Evolutionary conservation across 1,139 yeast species (phyloP), one percentile per base, ranked within the genome.

Genomic region (Sugiyamaella xylanicola): DNA sequence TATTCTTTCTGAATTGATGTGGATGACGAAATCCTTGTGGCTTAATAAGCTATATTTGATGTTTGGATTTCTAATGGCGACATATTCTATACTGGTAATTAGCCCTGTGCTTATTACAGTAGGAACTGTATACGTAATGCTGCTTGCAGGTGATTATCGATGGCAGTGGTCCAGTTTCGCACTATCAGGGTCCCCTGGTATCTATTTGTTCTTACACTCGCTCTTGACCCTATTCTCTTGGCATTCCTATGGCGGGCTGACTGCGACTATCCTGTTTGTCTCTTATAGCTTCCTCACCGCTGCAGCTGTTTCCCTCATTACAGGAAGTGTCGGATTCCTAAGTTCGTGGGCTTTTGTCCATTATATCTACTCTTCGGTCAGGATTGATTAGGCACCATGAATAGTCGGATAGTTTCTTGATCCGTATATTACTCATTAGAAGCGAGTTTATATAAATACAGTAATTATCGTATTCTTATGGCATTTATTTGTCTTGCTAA

Each of bases 281-380:
- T 96, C 96, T n/a, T 93, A 93, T 75, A 86, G 96, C 2, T 62
- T 81, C 20, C 78, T 92, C 56, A 82, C 90, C 58, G 84, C 95
- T 40, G 71, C 80, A 51, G 74, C 87, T 61, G 82, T 87, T 48
- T 92, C 93, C 74, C 74, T 93, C 53, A 80, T 91, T 57, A 89
- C 97, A 63, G 97, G 97, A 50, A 76, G 96, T 1, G 79, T 91
- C 65, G 98, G 98, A 1, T 90, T 88, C 74, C 63, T 89, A 52
- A 80, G 90, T 61, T 80, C 85, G 63, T 80, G 89, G 74, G 72
- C 83, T 64, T 87, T 93, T 69, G 85, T 91, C 53, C 80, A 89
- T 70, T 84, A 76, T 65, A 91, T 93, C 60, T 93, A 90, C 69
- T 78, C 86, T 16, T 86, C 90, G 59, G 87, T 93, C 66, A 92